Evolutionary conservation across 805 yeast genomes (phyloP), one percentile per base, ranked within the genome.

Genomic region (Wickerhamomyces pijperi): DNA sequence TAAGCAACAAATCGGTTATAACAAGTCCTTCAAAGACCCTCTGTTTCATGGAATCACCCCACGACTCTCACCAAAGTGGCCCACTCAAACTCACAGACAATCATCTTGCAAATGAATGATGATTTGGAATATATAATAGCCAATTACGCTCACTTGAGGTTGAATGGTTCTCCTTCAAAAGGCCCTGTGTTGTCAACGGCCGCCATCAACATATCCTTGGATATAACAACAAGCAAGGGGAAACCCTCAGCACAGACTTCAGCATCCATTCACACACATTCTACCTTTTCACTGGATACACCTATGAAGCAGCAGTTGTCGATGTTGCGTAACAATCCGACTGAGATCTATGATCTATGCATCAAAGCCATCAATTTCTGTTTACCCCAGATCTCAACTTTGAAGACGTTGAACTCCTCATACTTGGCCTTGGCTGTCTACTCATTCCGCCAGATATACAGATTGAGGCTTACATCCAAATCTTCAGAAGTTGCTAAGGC

Each of bases 91-190:
- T n/a, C n/a, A n/a, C n/a, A n/a, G n/a, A n/a, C n/a, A 25, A 25
- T 25, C 4, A 15, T n/a, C 33, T 31, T 31, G 14, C 33, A 31
- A 25, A 46, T 46, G 50, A 46, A 47, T 8, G 28, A 39, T 19
- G 54, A 51, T 20, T 39, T 51, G 47, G 55, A 53, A 21, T 53
- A 40, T 36, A 52, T 53, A 36, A 39, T 44, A 32, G 23, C 44
- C 9, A 49, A 50, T 38, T 54, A 53, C 20, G 37, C 54, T 4
- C 42, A 48, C 19, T 45, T 54, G 39, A 44, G 38, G 36, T 33
- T 46, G 25, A 42, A 39, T 14, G 46, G 46, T 4, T 43, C 51
- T 16, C 53, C 57, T 4, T 38, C 53, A 39, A 49, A 46, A 37
- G 31, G 36, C 43, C 40, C 15, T 15, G 7, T n/a, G n/a, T n/a